Evolutionary conservation across 202 grass and related monocot genomes (phyloP).

Genomic region (Carex arenaria): DNA sequence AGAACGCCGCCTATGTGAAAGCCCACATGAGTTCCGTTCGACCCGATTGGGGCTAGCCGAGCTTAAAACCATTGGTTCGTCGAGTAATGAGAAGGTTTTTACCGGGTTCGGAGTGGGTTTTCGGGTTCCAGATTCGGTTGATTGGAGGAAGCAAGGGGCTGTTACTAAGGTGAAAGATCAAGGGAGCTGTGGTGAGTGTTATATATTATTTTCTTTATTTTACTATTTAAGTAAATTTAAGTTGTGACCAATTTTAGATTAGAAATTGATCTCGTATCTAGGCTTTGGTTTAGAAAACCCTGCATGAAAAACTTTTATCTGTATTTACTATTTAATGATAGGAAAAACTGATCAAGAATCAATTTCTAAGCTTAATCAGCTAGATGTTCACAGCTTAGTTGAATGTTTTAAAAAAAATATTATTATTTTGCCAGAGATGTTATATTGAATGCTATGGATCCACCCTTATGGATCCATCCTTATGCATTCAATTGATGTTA

Average conservation of each 20-base stretch:
- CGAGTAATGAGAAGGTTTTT: background rate
- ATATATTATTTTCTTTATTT: background rate
- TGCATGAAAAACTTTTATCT: background rate
- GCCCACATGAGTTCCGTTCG: constrained; percentile 74
- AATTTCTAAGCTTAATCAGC: background rate
- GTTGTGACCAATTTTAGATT: background rate
- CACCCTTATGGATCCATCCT: background rate
- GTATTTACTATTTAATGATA: background rate
- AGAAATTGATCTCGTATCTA: background rate
- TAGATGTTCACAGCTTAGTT: background rate
- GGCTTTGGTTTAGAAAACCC: too few relatives aligned
- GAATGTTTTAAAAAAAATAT: background rate
- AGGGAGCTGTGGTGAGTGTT: constrained; percentile 70
- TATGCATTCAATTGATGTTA: background rate
- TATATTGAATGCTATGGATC: background rate
- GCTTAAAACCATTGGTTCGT: background rate
- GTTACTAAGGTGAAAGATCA: constrained; percentile 88
- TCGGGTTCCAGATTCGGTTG: constrained; percentile 49
- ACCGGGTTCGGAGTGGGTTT: constrained; percentile 16
- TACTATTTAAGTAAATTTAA: background rate
- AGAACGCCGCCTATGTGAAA: constrained; percentile 71
- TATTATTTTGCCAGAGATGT: background rate
- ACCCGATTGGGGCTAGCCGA: constrained; percentile 46
- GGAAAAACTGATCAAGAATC: background rate
- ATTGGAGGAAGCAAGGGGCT: constrained; percentile 79